Conservation (phyloP, 78 protist species). For the Dictyostelium intermedium region DNA sequence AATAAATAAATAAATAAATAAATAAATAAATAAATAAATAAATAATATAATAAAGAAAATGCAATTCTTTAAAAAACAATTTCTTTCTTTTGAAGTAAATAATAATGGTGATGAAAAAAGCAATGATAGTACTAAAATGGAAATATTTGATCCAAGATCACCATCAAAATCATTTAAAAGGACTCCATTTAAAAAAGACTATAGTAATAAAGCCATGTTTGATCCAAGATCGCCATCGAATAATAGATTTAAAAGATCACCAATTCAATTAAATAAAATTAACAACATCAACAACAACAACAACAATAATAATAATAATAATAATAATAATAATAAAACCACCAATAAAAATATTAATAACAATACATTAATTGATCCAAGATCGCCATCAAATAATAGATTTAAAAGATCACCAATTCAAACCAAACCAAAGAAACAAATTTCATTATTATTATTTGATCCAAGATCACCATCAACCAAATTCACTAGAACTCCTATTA, state of each 20-base stretch:
- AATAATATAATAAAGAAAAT: too few relatives aligned
- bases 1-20: too few relatives aligned
- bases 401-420: constrained; percentile 30
- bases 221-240: constrained; percentile 28
- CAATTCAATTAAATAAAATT: background rate
- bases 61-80: background rate
- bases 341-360: background rate
- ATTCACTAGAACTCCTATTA: constrained; percentile 15
- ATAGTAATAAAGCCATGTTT: background rate
- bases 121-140: background rate
- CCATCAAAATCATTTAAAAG: constrained; percentile 13
- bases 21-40: too few relatives aligned
- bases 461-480: constrained; percentile 28
- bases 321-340: background rate
- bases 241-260: constrained; percentile 7
- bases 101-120: background rate
- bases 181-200: constrained; percentile 2
- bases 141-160: constrained; percentile 28
- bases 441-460: background rate
- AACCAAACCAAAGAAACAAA: background rate
- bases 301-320: background rate
- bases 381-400: constrained; percentile 16
- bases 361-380: background rate
- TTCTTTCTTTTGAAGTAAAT: background rate
- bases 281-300: background rate